Evolutionary conservation across 345 rosid species (phyloP), one percentile per base, ranked within the genome.

Genomic region (Melastoma malabathricum): DNA sequence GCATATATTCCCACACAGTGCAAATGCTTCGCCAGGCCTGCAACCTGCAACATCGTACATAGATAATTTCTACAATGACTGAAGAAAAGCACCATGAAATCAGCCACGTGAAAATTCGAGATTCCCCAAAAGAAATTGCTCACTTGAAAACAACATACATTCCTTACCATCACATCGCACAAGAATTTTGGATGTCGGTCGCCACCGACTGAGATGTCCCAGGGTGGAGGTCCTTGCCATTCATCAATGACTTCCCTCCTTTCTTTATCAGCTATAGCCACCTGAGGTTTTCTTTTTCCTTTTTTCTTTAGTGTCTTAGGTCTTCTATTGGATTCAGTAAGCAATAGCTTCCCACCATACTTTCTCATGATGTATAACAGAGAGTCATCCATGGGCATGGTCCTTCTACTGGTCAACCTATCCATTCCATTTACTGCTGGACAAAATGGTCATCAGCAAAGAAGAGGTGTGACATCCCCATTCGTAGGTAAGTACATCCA

Each of bases 1-100:
- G 95, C 97, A 73, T 89, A 95, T 47, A 89, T 60, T 16, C 95
- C 95, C 48, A 89, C 95, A 67, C 97, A 89, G 2, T 88, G 84
- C 48, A 89, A 69, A 77, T 89, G 95, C 66, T 89, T 89, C 4
- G 97, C 97, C 80, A 89, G 67, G 62, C 97, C 94, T 76, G 85
- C 97, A 62, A 89, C 82, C 94, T 89, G 66, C 45, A 49, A 7
- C 38, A 22, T 22, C 25, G 25, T 22, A 31, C 38, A 2, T 31
- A 9, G 12, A 34, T 34, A 34, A 34, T 34, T 34, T 9, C 41
- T 34, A 6, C 12, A 2, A 34, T 9, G 41, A 34, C 41, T 6
- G 9, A 34, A 12, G 12, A 34, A 34, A 34, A 1, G 41, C 41
- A 5, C 41, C 12, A 9, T 9, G 12, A 34, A 34, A 34, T 34